These are phyloP conservation scores for Arachis stenosperma DNA, from an alignment of 306 rosid species.

Conservation along the genomic window DNA sequence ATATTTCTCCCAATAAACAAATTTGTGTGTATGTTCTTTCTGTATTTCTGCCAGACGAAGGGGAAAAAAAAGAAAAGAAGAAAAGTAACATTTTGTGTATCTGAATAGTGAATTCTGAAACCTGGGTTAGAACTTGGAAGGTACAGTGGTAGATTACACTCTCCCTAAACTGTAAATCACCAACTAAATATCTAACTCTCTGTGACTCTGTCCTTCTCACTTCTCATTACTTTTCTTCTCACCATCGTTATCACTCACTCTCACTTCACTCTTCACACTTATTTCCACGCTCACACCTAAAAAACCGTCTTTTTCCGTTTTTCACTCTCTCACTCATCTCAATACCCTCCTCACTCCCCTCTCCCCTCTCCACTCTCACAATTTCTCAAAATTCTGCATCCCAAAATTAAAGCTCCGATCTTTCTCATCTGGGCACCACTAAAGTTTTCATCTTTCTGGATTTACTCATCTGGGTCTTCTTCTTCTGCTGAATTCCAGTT, in stretches of 20 bases:
- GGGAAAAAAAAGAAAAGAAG: neutral
- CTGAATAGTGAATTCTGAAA: no score
- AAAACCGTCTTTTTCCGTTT: slow-evolving; percentile 5
- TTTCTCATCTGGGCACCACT: slow-evolving; percentile 32
- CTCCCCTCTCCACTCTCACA: neutral
- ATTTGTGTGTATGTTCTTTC: no score
- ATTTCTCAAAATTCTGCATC: neutral
- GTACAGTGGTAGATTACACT: neutral
- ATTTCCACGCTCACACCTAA: neutral
- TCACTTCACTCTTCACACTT: neutral
- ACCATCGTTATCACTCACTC: neutral
- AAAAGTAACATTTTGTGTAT: neutral
- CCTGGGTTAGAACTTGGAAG: neutral
- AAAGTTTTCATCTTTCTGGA: slow-evolving; percentile 15
- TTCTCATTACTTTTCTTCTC: neutral
- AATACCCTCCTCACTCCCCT: neutral
- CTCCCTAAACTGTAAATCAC: neutral
- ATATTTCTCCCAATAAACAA: no score
- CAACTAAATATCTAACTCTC: neutral
- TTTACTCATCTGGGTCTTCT: neutral
- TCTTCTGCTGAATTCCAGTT: neutral
- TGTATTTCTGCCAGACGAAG: no score
- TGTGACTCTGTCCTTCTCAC: no score
- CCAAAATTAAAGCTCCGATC: neutral
- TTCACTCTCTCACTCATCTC: neutral